Percentiles rank a stretch among this genome's conserved stretches.
Conservation (phyloP, 2,329 filamentous ascomycete genomes). For the Neophaeococcomyces mojaviensis region DNA sequence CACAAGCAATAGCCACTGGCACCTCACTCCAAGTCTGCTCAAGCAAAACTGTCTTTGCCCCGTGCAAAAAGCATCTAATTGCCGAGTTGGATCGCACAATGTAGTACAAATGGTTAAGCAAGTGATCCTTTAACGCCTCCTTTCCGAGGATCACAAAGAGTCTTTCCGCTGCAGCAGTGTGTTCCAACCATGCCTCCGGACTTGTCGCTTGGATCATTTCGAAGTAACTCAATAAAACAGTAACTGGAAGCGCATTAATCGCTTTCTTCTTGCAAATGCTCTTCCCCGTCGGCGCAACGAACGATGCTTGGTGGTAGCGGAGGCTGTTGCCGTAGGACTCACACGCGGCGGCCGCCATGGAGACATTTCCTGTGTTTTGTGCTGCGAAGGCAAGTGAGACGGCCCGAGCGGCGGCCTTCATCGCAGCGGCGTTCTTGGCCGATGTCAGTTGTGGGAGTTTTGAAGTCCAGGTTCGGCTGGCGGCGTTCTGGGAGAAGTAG, state of each 20-base stretch:
- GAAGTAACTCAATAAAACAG: slow-evolving; percentile 5
- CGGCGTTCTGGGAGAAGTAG: slow-evolving; percentile 1
- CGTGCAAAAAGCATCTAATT: slow-evolving; percentile 3
- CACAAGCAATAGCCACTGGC: background rate
- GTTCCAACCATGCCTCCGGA: slow-evolving; percentile 4
- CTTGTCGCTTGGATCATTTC: slow-evolving; percentile 5
- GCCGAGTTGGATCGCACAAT: slow-evolving; percentile 3
- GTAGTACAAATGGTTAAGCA: slow-evolving; percentile 1
- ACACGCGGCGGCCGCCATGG: background rate
- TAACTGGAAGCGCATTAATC: slow-evolving; percentile 2
- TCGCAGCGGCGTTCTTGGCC: background rate
- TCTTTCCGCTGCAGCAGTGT: slow-evolving; percentile 2
- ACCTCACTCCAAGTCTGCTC: background rate
- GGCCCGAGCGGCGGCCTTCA: background rate
- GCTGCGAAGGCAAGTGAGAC: slow-evolving; percentile 7
- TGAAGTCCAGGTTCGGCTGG: background rate
- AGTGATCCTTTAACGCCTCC: background rate
- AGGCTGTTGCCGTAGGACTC: slow-evolving; percentile 4
- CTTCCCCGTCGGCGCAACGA: background rate
- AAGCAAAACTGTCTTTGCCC: background rate
- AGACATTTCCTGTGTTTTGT: background rate
- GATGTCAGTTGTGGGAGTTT: background rate
- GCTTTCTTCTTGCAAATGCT: slow-evolving; percentile 4
- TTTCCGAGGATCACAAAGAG: background rate
- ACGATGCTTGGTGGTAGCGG: slow-evolving; percentile 2